phyloP scores from a whole-genome alignment of 2,329 filamentous ascomycete species.

The Neoarthrinium moseri region DNA sequence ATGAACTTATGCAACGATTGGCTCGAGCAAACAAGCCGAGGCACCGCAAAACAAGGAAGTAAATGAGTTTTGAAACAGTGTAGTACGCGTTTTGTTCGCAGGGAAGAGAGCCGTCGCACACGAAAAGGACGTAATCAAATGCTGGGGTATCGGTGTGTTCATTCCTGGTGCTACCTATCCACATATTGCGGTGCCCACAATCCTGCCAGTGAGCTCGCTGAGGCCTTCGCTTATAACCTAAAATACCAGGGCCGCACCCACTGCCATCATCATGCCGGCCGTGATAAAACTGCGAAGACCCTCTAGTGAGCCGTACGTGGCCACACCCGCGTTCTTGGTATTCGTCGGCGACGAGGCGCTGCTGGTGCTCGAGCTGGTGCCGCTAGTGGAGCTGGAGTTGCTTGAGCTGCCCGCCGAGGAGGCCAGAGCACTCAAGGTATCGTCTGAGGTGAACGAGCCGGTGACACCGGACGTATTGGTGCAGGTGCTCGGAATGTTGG shows the following conservation, averaged over 20 bases:
- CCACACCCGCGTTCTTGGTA: neutral
- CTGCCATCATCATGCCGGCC: neutral
- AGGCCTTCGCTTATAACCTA: too few relatives aligned
- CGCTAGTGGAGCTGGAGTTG: neutral
- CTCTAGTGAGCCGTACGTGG: neutral
- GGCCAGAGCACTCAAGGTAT: constrained; percentile 28
- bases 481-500: constrained; percentile 28
- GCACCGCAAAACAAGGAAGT: too few relatives aligned
- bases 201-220: too few relatives aligned
- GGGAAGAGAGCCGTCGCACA: too few relatives aligned
- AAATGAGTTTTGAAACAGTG: too few relatives aligned
- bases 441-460: constrained; percentile 28
- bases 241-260: constrained; percentile 2
- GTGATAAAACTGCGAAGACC: neutral
- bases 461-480: constrained; percentile 36
- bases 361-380: neutral
- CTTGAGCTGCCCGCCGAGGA: constrained; percentile 7
- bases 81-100: too few relatives aligned
- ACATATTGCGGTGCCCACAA: too few relatives aligned
- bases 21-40: too few relatives aligned
- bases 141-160: too few relatives aligned
- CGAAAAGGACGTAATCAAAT: too few relatives aligned
- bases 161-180: too few relatives aligned
- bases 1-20: too few relatives aligned
- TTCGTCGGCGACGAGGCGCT: neutral